Base-by-base conservation (phyloP, 1,139 yeast genomes). In the Debaryomyces sp. region DNA sequence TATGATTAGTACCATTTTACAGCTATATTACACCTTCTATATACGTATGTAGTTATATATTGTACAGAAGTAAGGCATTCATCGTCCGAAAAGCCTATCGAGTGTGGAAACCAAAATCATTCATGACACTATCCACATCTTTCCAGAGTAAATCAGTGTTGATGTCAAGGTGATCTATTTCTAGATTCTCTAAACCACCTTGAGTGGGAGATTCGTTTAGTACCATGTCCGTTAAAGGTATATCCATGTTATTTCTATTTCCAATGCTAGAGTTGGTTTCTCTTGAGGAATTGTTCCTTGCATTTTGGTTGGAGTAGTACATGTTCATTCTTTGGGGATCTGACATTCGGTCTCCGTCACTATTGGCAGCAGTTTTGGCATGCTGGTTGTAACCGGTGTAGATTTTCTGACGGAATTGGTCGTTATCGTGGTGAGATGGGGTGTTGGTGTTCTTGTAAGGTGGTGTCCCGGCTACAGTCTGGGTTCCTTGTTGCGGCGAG, bases 91-190 rank as follows among this genome's bases (percentile, higher is more conserved):
- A 17, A 5, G 8, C n/a, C 39, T 43, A 49, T 39, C 46, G 44
- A 8, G 52, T 75, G 74, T 87, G 89, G 71, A 92, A 91, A 9
- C 97, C 98, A 70, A 91, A 91, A 62, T 91, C 97, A 58, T 89
- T 89, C 97, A 92, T 90, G 51, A 92, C 89, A 46, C 89, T 77
- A 55, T 90, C 96, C 23, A 92, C 96, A 61, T 92, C 96, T 61
- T 87, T 87, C 92, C 96, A 90, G 12, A 90, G 79, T 58, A 85
- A 68, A 50, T 87, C 96, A 33, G 85, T 82, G 50, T 66, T 69
- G 51, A 70, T 57, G 45, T 73, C 79, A 47, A 73, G 62, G 15
- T 61, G 57, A 44, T 64, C 71, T 48, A 69, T 54, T 45, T 72
- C 77, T 41, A 73, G 58, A 46, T 62, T 67, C 40, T 67, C 73